Base-by-base conservation (phyloP, 352 stramenopile species). In the Globisporangium cystogenes region DNA sequence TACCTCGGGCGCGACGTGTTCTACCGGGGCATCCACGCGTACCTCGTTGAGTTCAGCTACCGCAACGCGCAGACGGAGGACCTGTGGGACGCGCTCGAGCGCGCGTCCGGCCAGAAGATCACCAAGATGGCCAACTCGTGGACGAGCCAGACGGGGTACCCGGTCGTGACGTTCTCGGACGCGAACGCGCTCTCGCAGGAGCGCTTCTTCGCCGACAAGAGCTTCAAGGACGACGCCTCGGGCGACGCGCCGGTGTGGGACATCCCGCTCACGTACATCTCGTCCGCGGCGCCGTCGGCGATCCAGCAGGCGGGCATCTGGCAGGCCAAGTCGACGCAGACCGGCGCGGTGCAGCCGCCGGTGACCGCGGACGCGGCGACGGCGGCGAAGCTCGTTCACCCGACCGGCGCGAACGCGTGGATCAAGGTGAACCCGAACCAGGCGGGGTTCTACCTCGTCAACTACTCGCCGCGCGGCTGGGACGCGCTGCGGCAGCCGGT, bases 371-470 rank as follows among this genome's bases (percentile, higher is more conserved):
- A 60, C 10, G 36, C 26, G 1, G 53, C 45, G 39, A 60, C 29
- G 12, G 37, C 55, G 46, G 47, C 46, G 26, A 62, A 62, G 50
- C 49, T 58, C 29, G 49, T 53, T 35, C 42, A 40, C 35, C 42
- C 48, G 20, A 23, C 50, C 6, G 56, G 33, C n/a, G 64, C 72
- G 6, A 70, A 60, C 16, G 76, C 71, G 37, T 99, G 92, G 91
- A 77, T 99, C 48, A 98, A 99, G 65, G 65, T 99, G 29, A 99
- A 99, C 73, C 85, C 90, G 8, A 82, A 87, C 47, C 96, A 99
- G 62, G 86, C 97, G 55, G 93, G 96, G 1, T 97, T 97, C 41
- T 97, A 98, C 76, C 76, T 97, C 24, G 94, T 98, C 20, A 93
- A 96, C 47, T 97, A 98, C 65, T 87, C 86, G 0, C 57, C 75